These are phyloP conservation scores for Trichosporon asahii DNA, from an alignment of 1,284 basidiomycete species.

Conservation along the genomic window DNA sequence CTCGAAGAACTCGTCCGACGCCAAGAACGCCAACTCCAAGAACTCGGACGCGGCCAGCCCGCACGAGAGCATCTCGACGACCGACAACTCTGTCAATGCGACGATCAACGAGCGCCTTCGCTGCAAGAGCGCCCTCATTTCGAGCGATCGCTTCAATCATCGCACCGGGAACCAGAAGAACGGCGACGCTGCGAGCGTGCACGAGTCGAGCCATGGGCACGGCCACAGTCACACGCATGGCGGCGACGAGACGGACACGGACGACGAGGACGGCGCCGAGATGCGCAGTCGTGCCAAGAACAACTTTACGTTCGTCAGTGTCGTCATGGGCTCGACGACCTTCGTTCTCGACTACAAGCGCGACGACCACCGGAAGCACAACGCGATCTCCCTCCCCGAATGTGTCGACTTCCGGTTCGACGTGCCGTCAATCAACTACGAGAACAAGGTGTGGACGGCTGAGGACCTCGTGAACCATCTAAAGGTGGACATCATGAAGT, in stretches of 20 bases:
- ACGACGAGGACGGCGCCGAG: slow-evolving; percentile 42
- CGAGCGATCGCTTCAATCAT: not conserved
- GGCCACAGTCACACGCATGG: not conserved
- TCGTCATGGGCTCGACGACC: slow-evolving; percentile 64
- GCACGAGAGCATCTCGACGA: not conserved
- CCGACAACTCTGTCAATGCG: not conserved
- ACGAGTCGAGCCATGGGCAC: not conserved
- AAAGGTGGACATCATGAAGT: slow-evolving; percentile 57
- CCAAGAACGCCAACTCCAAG: not conserved
- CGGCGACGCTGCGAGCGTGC: not conserved
- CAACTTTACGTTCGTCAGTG: slow-evolving; percentile 69
- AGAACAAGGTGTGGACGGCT: slow-evolving; percentile 82
- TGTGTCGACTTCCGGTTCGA: slow-evolving; percentile 57
- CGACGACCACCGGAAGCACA: slow-evolving; percentile 55
- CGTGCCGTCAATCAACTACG: slow-evolving; percentile 65
- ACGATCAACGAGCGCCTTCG: not conserved
- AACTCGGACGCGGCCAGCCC: not conserved
- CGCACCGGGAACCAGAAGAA: not conserved
- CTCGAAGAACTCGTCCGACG: not conserved
- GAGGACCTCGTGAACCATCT: slow-evolving; percentile 77
- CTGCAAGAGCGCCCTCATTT: not conserved
- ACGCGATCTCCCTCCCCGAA: slow-evolving; percentile 34
- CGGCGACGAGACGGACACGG: slow-evolving; percentile 1
- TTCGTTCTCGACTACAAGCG: slow-evolving; percentile 55
- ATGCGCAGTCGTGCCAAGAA: slow-evolving; percentile 53